A percentile compares a stretch with the other conserved stretches of the same genome.
phyloP scores from a whole-genome alignment of 164 flowering plant species.

The Chimonanthus salicifolius region DNA sequence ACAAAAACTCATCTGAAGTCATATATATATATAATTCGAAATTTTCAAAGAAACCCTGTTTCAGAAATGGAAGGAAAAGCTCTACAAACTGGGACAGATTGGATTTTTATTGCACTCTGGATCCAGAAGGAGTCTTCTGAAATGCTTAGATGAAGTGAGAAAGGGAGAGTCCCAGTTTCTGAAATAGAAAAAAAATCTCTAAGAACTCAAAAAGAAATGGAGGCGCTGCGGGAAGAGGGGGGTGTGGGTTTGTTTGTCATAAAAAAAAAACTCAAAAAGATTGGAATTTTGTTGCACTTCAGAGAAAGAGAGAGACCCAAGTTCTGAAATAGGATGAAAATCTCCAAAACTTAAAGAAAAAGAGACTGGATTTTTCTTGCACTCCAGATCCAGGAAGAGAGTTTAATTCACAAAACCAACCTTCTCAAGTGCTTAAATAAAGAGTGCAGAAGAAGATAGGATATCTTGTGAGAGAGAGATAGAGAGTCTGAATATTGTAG shows the following conservation, averaged over 20 bases:
- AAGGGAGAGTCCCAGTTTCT: not conserved
- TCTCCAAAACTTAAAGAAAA: not conserved
- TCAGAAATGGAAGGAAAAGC: not conserved
- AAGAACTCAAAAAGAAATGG: not conserved
- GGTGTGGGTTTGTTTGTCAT: no score
- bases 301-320: conserved; percentile 2
- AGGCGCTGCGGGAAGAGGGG: not conserved
- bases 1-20: not conserved
- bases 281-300: not conserved
- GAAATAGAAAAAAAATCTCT: not conserved
- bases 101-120: not conserved
- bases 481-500: not conserved
- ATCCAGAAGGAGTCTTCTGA: not conserved
- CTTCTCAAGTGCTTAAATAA: not conserved
- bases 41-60: not conserved
- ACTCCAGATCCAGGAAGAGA: conserved; percentile 2
- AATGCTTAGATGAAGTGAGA: not conserved
- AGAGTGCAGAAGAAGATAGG: not conserved
- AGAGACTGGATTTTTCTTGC: not conserved
- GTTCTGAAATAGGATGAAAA: conserved; percentile 1
- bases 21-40: no score
- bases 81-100: not conserved
- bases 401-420: not conserved
- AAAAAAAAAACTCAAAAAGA: not conserved
- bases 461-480: not conserved